These are phyloP conservation scores for Trichoderma endophyticum DNA, from an alignment of 2,329 filamentous ascomycete species.

Conservation along the genomic window DNA sequence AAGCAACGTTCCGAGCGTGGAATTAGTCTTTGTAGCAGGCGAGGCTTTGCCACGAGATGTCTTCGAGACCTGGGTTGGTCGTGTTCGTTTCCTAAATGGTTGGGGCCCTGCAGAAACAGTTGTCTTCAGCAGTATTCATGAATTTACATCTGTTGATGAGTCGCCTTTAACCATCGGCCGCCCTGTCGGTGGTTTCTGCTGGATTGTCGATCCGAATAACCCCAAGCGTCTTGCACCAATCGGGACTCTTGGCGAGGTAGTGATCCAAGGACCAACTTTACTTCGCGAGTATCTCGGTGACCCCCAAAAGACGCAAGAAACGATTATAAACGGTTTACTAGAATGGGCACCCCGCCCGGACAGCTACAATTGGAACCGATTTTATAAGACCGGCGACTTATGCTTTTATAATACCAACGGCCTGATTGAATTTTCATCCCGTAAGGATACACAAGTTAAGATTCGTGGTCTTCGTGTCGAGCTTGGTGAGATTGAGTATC, in stretches of 20 bases:
- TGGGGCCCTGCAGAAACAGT: constrained; percentile 22
- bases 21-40: constrained; percentile 12
- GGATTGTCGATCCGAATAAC: constrained; percentile 16
- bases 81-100: constrained; percentile 19
- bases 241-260: constrained; percentile 16
- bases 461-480: not conserved
- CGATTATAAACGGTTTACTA: not conserved
- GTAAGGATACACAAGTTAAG: constrained; percentile 1
- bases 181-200: constrained; percentile 12
- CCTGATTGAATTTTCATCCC: constrained; percentile 9
- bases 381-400: constrained; percentile 15
- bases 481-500: constrained; percentile 18
- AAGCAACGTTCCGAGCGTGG: constrained; percentile 12
- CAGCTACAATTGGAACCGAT: not conserved
- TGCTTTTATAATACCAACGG: constrained; percentile 9
- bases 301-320: constrained; percentile 1
- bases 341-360: constrained; percentile 7
- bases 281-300: constrained; percentile 16
- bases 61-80: constrained; percentile 15
- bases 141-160: constrained; percentile 4
- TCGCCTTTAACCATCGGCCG: constrained; percentile 9
- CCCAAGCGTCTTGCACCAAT: constrained; percentile 8
- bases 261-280: constrained; percentile 15
- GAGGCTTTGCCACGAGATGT: constrained; percentile 17
- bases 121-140: constrained; percentile 8